phyloP scores from a whole-genome alignment of 2,329 filamentous ascomycete species.

The Colletotrichum liaoningense region DNA sequence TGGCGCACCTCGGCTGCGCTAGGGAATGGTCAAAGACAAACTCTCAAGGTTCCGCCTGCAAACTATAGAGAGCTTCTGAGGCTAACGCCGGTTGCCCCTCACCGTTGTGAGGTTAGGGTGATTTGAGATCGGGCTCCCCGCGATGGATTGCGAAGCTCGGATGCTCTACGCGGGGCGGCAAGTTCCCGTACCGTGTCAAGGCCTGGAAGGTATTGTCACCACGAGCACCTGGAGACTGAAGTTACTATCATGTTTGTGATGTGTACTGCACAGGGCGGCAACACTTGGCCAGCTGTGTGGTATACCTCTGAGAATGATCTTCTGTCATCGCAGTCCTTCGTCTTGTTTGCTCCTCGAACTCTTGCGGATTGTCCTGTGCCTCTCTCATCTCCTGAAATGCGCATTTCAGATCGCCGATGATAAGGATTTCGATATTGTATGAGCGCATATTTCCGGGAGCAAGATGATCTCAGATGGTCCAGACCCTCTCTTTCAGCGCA shows the following conservation, averaged over 20 bases:
- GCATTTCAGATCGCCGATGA: not conserved
- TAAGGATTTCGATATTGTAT: not conserved
- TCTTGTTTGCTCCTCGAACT: not conserved
- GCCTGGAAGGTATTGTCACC: not conserved
- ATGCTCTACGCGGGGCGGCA: not conserved
- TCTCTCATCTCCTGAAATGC: not conserved
- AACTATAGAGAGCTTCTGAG: not conserved
- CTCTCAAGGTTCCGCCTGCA: not conserved
- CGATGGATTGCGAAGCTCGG: not conserved
- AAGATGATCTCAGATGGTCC: not conserved
- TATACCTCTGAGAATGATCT: not conserved
- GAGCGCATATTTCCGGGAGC: no score
- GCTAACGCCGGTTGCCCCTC: not conserved
- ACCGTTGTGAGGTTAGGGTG: not conserved
- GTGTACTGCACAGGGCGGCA: not conserved
- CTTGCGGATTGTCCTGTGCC: not conserved
- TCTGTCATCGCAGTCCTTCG: not conserved
- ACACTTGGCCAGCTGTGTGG: not conserved
- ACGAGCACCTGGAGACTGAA: not conserved
- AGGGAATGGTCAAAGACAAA: not conserved
- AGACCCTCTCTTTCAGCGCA: not conserved
- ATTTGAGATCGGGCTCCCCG: constrained; percentile 3
- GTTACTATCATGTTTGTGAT: not conserved
- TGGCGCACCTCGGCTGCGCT: not conserved
- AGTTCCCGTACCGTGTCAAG: not conserved